Conservation (phyloP, 495 filamentous ascomycete species). For the Cenococcum geophilum region DNA sequence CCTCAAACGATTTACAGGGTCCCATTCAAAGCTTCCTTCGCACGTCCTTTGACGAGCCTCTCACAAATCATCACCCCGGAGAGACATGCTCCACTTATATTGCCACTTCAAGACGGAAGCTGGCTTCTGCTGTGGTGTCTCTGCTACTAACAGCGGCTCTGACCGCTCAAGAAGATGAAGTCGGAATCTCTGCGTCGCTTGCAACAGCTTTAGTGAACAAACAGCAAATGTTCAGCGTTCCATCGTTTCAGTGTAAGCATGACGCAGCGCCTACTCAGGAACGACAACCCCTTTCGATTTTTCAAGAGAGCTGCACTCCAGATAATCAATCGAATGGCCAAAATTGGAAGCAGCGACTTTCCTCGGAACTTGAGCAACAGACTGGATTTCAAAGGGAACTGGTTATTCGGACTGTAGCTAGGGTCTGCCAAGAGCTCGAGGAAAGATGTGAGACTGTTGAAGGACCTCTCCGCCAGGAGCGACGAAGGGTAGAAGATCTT, state of each 20-base stretch:
- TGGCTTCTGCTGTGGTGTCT: slow-evolving; percentile 15
- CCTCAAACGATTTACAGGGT: background rate
- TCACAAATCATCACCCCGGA: background rate
- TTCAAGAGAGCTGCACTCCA: slow-evolving; percentile 23
- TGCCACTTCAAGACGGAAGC: slow-evolving; percentile 6
- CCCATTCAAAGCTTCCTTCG: slow-evolving; percentile 11
- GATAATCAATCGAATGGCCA: background rate
- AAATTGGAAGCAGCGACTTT: slow-evolving; percentile 24
- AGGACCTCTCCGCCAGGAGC: slow-evolving; percentile 45
- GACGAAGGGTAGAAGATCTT: slow-evolving; percentile 39
- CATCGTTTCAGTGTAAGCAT: background rate
- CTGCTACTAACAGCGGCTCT: slow-evolving; percentile 33
- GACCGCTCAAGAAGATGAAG: slow-evolving; percentile 16
- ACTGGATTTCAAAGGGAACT: slow-evolving; percentile 40
- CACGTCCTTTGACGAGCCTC: background rate
- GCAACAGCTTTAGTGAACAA: slow-evolving; percentile 15
- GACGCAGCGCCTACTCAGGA: background rate
- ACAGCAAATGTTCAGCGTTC: slow-evolving; percentile 6
- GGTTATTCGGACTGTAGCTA: slow-evolving; percentile 46
- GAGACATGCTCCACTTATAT: background rate
- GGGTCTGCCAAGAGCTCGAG: slow-evolving; percentile 52
- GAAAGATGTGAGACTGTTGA: slow-evolving; percentile 49
- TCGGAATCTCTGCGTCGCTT: slow-evolving; percentile 14
- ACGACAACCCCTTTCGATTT: slow-evolving; percentile 10
- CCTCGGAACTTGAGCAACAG: slow-evolving; percentile 34